phyloP scores from a whole-genome alignment of 2,329 filamentous ascomycete species.

The Talaromyces sp. region DNA sequence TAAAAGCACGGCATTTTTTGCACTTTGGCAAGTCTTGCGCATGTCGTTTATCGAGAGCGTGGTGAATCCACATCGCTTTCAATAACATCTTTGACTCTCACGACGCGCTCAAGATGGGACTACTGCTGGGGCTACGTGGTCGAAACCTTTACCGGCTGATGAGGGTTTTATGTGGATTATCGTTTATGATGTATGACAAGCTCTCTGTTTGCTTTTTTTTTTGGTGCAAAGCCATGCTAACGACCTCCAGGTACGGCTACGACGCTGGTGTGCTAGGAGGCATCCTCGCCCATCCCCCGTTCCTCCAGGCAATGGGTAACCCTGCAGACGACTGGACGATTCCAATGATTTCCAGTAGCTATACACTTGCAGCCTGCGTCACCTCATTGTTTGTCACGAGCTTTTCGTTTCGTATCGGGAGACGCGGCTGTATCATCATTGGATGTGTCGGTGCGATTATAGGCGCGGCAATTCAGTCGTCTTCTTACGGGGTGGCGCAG shows the following conservation, averaged over 20 bases:
- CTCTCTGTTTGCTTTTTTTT: neutral
- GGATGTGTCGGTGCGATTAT: neutral
- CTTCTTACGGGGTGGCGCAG: neutral
- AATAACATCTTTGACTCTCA: neutral
- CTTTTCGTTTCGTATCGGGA: neutral
- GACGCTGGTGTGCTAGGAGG: neutral
- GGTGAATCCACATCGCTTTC: neutral
- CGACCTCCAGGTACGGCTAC: neutral
- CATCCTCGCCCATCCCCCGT: neutral
- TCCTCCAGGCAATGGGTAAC: neutral
- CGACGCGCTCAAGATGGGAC: neutral
- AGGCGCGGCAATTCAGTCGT: neutral
- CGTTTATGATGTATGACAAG: neutral
- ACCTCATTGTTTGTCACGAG: neutral
- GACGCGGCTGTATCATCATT: neutral
- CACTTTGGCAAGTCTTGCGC: neutral
- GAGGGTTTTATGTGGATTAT: neutral
- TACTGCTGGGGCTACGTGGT: neutral
- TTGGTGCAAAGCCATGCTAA: neutral
- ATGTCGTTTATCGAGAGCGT: neutral
- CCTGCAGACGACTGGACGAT: neutral
- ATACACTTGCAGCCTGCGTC: neutral
- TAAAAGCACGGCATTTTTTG: too few species aligned
- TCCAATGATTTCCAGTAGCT: neutral
- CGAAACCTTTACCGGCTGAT: neutral